Evolutionary conservation across 768 basidiomycete species (phyloP).

Genomic region (Pleurotus ostreatus): DNA sequence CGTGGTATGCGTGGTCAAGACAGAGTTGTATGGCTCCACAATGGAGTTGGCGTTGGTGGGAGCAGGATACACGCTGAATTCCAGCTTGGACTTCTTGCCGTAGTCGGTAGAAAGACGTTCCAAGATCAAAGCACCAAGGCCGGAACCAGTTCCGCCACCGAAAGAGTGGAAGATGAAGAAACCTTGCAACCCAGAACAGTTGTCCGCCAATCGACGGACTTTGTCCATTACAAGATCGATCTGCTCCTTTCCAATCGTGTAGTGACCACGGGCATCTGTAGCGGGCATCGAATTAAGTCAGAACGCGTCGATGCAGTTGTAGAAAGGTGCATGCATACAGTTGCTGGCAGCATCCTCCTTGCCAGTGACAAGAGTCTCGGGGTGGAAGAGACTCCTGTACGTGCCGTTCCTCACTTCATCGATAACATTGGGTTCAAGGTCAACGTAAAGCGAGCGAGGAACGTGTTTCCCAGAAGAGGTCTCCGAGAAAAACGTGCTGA

Average conservation of each 20-base stretch:
- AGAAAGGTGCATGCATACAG: constrained; percentile 50
- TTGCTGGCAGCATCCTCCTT: constrained; percentile 99
- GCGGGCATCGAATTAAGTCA: neutral
- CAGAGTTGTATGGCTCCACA: constrained; percentile 98
- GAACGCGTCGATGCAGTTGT: constrained; percentile 4
- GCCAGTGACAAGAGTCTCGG: constrained; percentile 95
- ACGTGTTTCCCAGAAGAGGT: constrained; percentile 96
- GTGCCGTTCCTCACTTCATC: constrained; percentile 95
- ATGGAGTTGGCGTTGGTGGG: constrained; percentile 93
- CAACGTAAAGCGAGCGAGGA: constrained; percentile 95
- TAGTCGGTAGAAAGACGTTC: constrained; percentile 98
- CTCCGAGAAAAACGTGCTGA: constrained; percentile 99
- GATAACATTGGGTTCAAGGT: constrained; percentile 96
- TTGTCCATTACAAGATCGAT: constrained; percentile 98
- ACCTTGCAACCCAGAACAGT: constrained; percentile 96
- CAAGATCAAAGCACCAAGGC: constrained; percentile 95
- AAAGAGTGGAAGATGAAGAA: constrained; percentile 99
- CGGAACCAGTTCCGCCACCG: constrained; percentile 98
- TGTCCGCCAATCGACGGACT: constrained; percentile 93
- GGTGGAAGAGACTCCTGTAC: constrained; percentile 98
- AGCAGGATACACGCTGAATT: constrained; percentile 97
- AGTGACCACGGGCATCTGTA: constrained; percentile 95
- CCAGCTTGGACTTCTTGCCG: constrained; percentile 98
- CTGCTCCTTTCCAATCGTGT: constrained; percentile 97
- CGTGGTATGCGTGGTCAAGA: constrained; percentile 97